Evolutionary conservation across 805 yeast species (phyloP).

Genomic region (Zygosaccharomyces bisporus): DNA sequence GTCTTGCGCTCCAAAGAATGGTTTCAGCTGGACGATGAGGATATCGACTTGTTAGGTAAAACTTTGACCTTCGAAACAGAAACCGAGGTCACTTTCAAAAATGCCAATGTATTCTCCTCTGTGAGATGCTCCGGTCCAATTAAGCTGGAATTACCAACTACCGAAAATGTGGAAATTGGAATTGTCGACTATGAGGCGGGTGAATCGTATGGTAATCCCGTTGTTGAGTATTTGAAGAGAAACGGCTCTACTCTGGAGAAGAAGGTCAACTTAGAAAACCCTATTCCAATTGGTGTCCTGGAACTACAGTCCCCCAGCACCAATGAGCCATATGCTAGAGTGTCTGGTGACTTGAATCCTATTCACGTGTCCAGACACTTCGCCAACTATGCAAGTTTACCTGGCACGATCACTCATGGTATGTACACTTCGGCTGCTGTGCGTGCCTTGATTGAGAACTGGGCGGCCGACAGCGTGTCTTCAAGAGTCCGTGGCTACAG

Average conservation of each 20-base stretch:
- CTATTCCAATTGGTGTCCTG: slow-evolving; percentile 72
- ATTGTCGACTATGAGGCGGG: slow-evolving; percentile 84
- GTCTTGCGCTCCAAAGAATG: slow-evolving; percentile 94
- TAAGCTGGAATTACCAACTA: slow-evolving; percentile 83
- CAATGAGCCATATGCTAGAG: slow-evolving; percentile 94
- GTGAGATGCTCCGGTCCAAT: slow-evolving; percentile 84
- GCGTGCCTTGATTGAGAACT: slow-evolving; percentile 91
- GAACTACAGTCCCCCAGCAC: slow-evolving; percentile 82
- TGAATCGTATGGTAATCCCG: slow-evolving; percentile 95
- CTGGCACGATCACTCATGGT: slow-evolving; percentile 98
- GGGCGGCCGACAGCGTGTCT: slow-evolving; percentile 97
- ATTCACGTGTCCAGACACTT: slow-evolving; percentile 95
- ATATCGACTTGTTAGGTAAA: slow-evolving; percentile 68
- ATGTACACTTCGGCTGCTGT: slow-evolving; percentile 97
- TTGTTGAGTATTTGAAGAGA: slow-evolving; percentile 86
- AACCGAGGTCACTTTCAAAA: slow-evolving; percentile 77
- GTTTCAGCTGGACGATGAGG: slow-evolving; percentile 78
- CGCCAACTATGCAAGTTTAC: slow-evolving; percentile 86
- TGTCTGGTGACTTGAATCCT: slow-evolving; percentile 98
- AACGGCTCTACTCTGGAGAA: slow-evolving; percentile 93
- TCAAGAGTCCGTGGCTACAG: slow-evolving; percentile 92
- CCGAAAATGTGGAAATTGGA: slow-evolving; percentile 82
- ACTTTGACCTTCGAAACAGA: slow-evolving; percentile 85
- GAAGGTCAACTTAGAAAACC: slow-evolving; percentile 83
- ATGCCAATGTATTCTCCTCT: slow-evolving; percentile 68